Evolutionary conservation across 805 yeast genomes (phyloP), one percentile per base, ranked within the genome.

Genomic region (Starmerella powellii): DNA sequence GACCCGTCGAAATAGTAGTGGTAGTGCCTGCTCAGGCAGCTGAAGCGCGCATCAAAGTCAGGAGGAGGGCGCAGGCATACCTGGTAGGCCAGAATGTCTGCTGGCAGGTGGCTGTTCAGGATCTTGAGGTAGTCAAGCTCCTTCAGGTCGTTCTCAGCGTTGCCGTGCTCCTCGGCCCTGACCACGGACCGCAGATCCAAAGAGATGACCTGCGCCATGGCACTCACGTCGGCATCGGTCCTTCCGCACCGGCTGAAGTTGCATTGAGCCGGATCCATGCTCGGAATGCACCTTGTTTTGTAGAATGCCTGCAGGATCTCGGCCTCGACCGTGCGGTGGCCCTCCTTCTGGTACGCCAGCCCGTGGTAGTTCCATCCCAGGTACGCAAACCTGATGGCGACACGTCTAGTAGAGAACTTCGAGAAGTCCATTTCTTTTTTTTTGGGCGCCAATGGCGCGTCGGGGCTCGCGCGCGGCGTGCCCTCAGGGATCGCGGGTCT

Each of bases 201-300:
- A 1, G 95, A 78, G 4, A 91, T 79, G 2, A 91, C 97, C 61
- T 91, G 98, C 50, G 84, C 82, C 79, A 91, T 74, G 0, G 98
- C 98, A 64, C 95, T 83, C 12, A 88, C 97, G n/a, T 96, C 97
- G 51, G 74, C 76, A 56, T 88, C 97, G 0, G 97, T 88, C 55
- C 97, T 69, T 0, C 97, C 97, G 63, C 97, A 91, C 48, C 96
- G 66, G 51, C 93, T 80, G 59, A 87, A 86, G 12, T 72, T 69
- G 56, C 78, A 82, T 1, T 74, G 76, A 6, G 64, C 64, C 0
- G 85, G 78, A 17, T 73, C 77, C 18, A 70, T 53, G 1, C 74
- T 66, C 2, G 60, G 55, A 10, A 91, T 75, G 46, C 91, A 59
- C 49, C 71, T 76, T 23, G 88, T 75, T 48, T 69, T 73, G 37